phyloP scores from a whole-genome alignment of 2,329 filamentous ascomycete species.

The Talaromyces sp. region DNA sequence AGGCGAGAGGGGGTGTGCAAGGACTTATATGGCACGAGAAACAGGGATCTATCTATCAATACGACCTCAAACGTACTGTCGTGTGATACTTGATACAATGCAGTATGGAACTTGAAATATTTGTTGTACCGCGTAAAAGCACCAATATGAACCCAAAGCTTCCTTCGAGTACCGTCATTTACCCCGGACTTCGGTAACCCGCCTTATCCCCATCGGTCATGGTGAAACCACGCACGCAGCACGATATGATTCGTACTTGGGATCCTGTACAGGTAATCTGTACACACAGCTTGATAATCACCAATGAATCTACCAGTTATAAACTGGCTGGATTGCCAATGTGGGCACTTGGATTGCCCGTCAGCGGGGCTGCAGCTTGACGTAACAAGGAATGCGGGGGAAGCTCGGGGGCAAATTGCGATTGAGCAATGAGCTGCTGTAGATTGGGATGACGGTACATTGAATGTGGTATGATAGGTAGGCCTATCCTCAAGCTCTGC shows the following conservation, averaged over 20 bases:
- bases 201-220: not conserved
- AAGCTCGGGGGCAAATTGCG: slow-evolving; percentile 16
- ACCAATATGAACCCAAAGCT: not conserved
- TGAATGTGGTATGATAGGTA: too few relatives aligned
- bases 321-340: not conserved
- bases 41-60: too few relatives aligned
- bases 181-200: not conserved
- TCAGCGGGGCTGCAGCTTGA: slow-evolving; percentile 14
- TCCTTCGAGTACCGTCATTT: not conserved
- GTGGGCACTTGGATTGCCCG: not conserved
- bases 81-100: too few relatives aligned
- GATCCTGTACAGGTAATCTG: not conserved
- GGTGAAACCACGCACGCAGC: not conserved
- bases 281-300: not conserved
- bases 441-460: not conserved
- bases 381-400: slow-evolving; percentile 27
- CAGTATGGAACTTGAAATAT: too few relatives aligned
- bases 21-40: too few relatives aligned
- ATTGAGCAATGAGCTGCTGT: not conserved
- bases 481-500: too few relatives aligned
- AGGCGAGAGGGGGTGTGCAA: too few relatives aligned
- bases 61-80: too few relatives aligned
- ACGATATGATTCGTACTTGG: not conserved
- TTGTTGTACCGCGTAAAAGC: too few relatives aligned
- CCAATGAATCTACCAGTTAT: not conserved